Base-by-base conservation (phyloP, 768 basidiomycete species). In the Kwoniella dendrophila region DNA sequence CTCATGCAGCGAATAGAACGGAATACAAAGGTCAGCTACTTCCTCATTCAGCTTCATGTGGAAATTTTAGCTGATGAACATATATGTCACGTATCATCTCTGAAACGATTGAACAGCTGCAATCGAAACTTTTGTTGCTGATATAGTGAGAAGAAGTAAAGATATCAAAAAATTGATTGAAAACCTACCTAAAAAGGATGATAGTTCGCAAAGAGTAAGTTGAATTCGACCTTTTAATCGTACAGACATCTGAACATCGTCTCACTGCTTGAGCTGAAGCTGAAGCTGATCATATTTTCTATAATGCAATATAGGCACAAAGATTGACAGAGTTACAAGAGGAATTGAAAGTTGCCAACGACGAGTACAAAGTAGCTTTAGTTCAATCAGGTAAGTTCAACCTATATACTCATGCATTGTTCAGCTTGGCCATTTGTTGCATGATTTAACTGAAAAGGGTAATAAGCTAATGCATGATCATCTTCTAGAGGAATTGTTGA, bases 91-190 rank as follows among this genome's bases (percentile, higher is more conserved):
- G n/a, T n/a, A n/a, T n/a, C n/a, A n/a, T n/a, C n/a, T n/a, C n/a
- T 20, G 45, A 29, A 16, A 30, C n/a, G 27, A n/a, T 3, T 14
- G 26, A 14, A 43, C 43, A 75, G 73, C 56, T 10, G 59, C 73
- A 3, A 72, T 72, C 20, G 66, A 75, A 44, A 66, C 65, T 0
- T 72, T 72, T 47, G 73, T 75, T 11, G 49, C 52, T 14, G 71
- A 75, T 33, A 70, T 75, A n/a, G 60, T 75, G 5, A 56, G 58
- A n/a, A 50, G 73, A 36, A 64, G 65, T 18, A 70, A 75, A 58
- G 73, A 75, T 64, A 62, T 72, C 29, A 71, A 75, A 38, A 33
- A 36, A 7, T 59, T 75, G 30, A 71, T 72, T 20, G 67, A 62
- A 7, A 71, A 67, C 26, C 49, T 75, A 58, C 73, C 73, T 3